phyloP scores from a whole-genome alignment of 2,329 filamentous ascomycete species.

The Furcasterigmium sp. region DNA sequence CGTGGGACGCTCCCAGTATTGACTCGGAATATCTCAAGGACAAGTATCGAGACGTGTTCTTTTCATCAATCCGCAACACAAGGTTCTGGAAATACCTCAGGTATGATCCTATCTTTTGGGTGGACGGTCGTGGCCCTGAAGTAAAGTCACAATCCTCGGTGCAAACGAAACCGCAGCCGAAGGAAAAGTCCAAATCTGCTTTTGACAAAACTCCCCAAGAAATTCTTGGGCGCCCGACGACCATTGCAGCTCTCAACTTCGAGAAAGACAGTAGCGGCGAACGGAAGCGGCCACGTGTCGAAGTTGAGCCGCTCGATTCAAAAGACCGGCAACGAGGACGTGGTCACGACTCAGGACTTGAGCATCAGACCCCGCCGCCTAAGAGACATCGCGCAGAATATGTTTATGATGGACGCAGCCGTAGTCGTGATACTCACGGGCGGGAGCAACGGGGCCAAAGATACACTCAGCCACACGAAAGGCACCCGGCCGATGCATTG shows the following conservation, averaged over 20 bases:
- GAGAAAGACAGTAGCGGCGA: background rate
- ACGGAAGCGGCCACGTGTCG: background rate
- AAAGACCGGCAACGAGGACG: too few species aligned
- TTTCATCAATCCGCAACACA: constrained; percentile 32
- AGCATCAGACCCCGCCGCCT: too few species aligned
- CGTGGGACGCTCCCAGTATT: constrained; percentile 35
- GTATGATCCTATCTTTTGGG: constrained; percentile 37
- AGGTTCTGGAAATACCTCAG: constrained; percentile 32
- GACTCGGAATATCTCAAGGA: constrained; percentile 38
- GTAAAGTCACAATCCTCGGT: background rate
- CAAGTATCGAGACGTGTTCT: constrained; percentile 36
- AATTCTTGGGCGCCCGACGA: background rate
- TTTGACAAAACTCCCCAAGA: constrained; percentile 1
- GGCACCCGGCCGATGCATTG: background rate
- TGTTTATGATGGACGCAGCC: too few species aligned
- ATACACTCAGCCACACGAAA: background rate
- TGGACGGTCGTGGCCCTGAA: constrained; percentile 8
- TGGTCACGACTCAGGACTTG: too few species aligned
- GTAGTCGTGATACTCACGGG: too few species aligned
- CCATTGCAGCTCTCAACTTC: background rate
- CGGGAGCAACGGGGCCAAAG: too few species aligned
- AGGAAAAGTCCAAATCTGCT: background rate
- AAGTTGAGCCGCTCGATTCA: too few species aligned
- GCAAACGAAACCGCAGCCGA: background rate
- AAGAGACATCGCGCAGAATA: too few species aligned